Percentiles rank a stretch among this genome's conserved stretches.
phyloP scores from a whole-genome alignment of 2,329 filamentous ascomycete species.

The Cladophialophora yegresii region DNA sequence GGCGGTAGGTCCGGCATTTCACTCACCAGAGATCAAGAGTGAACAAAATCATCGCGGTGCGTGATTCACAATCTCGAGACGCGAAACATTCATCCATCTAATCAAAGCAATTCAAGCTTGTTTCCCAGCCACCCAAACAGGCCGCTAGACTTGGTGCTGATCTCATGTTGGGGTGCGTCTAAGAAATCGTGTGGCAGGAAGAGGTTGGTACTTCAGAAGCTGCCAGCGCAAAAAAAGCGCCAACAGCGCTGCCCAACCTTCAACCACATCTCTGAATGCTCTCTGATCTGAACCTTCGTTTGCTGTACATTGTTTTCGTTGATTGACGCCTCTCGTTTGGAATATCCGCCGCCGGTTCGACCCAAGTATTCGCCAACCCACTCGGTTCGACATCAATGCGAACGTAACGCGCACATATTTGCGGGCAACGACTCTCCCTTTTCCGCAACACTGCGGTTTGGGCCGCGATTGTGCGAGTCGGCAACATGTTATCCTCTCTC shows the following conservation, averaged over 20 bases:
- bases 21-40: not conserved
- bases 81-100: not conserved
- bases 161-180: conserved; percentile 11
- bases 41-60: not conserved
- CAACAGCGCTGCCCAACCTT: conserved; percentile 19
- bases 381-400: conserved; percentile 17
- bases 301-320: conserved; percentile 9
- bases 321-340: not conserved
- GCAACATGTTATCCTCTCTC: conserved; percentile 22
- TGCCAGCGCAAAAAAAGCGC: conserved; percentile 18
- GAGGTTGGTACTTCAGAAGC: conserved; percentile 21
- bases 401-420: conserved; percentile 15
- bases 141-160: conserved; percentile 10
- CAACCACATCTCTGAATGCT: conserved; percentile 12
- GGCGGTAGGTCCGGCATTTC: not conserved
- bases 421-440: conserved; percentile 6
- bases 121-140: conserved; percentile 18
- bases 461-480: conserved; percentile 28
- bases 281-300: conserved; percentile 2
- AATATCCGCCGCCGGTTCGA: not conserved
- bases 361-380: not conserved
- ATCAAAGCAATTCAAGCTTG: not conserved
- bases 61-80: not conserved
- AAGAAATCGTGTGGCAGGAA: conserved; percentile 17
- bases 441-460: conserved; percentile 4